These are phyloP conservation scores for Trypanosoma brucei DNA, from an alignment of 208 protist genomes.

Conservation along the genomic window DNA sequence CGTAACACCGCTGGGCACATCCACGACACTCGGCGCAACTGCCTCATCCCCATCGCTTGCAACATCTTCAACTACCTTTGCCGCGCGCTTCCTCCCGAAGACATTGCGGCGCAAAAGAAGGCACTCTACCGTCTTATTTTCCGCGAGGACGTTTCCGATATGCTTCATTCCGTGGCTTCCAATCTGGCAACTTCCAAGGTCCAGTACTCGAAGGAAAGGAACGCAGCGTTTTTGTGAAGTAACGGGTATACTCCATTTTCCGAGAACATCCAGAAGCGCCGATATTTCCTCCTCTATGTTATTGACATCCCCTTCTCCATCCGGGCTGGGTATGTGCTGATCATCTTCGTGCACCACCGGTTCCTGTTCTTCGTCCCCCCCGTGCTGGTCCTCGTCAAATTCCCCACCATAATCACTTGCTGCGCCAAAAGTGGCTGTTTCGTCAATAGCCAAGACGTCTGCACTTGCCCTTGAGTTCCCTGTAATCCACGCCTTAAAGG, in stretches of 20 bases:
- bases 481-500: too few species aligned
- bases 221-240: constrained; percentile 48
- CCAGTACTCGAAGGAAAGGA: constrained; percentile 49
- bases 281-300: constrained; percentile 18
- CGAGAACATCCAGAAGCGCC: constrained; percentile 9
- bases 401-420: constrained; percentile 14
- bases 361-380: too few species aligned
- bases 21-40: constrained; percentile 14
- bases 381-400: constrained; percentile 5
- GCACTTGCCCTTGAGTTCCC: too few species aligned
- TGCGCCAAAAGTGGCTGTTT: neutral
- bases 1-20: constrained; percentile 32
- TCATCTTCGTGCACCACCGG: too few species aligned
- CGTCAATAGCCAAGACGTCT: too few species aligned
- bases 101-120: constrained; percentile 70
- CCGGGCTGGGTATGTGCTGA: too few species aligned
- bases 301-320: constrained; percentile 16
- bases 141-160: constrained; percentile 41
- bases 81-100: constrained; percentile 34
- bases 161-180: constrained; percentile 39
- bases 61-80: constrained; percentile 6
- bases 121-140: constrained; percentile 51
- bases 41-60: constrained; percentile 25
- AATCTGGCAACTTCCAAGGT: constrained; percentile 69
- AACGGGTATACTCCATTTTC: constrained; percentile 26